Evolutionary conservation across 257 asterid species (phyloP).

Genomic region (Sherardia arvensis): DNA sequence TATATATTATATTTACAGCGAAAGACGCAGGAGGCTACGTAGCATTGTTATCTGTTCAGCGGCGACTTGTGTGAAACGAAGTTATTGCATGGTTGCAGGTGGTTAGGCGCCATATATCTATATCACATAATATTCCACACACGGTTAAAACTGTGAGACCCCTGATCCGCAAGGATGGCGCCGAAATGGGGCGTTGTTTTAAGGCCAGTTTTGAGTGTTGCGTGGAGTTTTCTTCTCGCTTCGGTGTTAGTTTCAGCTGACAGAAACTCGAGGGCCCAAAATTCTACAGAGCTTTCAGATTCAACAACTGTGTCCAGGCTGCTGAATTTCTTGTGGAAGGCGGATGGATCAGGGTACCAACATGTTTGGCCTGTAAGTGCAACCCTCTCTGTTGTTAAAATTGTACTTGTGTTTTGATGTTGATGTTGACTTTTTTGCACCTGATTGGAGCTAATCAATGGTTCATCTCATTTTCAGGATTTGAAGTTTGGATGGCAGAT

Average conservation of each 20-base stretch:
- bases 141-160: neutral
- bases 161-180: slow-evolving; percentile 12
- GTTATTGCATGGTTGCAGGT: neutral
- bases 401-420: neutral
- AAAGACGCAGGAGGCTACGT: too few relatives aligned
- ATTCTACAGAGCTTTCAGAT: slow-evolving; percentile 27
- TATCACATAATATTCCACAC: neutral
- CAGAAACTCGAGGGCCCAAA: slow-evolving; percentile 40
- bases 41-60: neutral
- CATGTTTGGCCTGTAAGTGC: slow-evolving; percentile 96
- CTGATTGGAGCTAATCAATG: neutral
- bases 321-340: slow-evolving; percentile 61
- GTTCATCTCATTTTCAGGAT: slow-evolving; percentile 36
- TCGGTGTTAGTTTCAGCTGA: slow-evolving; percentile 83
- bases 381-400: neutral
- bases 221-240: slow-evolving; percentile 68
- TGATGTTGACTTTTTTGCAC: slow-evolving; percentile 4
- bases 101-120: neutral
- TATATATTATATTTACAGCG: neutral
- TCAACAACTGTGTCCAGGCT: slow-evolving; percentile 28
- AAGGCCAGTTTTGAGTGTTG: slow-evolving; percentile 45
- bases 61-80: neutral
- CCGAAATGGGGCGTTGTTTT: slow-evolving; percentile 55
- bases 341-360: slow-evolving; percentile 57
- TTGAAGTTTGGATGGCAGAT: slow-evolving; percentile 68